Evolutionary conservation across 345 rosid genomes (phyloP).

Genomic region (Eucalyptus cloeziana): DNA sequence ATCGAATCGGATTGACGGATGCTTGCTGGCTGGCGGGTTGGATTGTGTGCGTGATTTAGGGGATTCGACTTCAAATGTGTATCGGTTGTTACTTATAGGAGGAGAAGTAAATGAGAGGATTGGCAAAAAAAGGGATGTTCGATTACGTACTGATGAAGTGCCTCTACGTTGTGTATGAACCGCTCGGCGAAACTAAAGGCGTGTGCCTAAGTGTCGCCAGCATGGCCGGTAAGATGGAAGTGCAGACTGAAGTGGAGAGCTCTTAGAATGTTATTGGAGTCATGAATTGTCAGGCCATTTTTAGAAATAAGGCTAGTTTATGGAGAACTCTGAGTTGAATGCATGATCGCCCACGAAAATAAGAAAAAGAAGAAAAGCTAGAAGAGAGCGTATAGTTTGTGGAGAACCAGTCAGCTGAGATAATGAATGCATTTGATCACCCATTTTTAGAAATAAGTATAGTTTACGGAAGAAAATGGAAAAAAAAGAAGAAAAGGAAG

Average conservation of each 20-base stretch:
- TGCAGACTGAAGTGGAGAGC: not conserved
- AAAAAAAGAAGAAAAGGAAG: not conserved
- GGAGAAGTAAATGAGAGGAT: not conserved
- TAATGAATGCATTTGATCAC: too few relatives aligned
- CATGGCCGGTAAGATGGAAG: not conserved
- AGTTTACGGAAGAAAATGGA: too few relatives aligned
- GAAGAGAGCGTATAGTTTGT: too few relatives aligned
- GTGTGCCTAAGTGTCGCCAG: not conserved
- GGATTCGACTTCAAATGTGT: not conserved
- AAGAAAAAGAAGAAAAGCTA: too few relatives aligned
- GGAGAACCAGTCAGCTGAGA: too few relatives aligned
- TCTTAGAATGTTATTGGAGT: not conserved
- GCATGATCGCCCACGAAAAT: not conserved
- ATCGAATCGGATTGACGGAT: not conserved
- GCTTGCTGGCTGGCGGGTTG: not conserved
- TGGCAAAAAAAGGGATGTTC: not conserved
- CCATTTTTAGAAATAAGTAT: not conserved
- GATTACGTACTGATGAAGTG: not conserved
- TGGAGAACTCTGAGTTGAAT: not conserved
- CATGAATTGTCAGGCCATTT: not conserved
- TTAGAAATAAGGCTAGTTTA: not conserved
- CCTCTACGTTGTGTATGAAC: not conserved
- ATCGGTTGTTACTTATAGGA: not conserved
- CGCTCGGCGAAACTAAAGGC: not conserved
- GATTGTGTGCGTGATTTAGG: not conserved